Conservation (phyloP, 257 asterid genomes). For the Avicennia marina region DNA sequence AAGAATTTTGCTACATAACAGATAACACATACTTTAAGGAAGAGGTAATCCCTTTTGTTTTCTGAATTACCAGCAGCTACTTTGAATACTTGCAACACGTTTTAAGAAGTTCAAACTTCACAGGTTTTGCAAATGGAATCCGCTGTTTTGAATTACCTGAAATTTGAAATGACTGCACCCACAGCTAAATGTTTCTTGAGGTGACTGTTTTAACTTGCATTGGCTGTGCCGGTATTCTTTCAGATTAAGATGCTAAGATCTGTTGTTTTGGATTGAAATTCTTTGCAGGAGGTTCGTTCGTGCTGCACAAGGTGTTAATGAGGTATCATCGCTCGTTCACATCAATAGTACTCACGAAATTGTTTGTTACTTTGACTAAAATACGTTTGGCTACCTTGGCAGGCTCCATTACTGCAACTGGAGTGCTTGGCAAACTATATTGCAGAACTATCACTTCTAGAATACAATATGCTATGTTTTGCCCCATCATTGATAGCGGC, state of each 20-base stretch:
- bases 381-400: constrained; percentile 4
- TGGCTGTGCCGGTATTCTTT: neutral
- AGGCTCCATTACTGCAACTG: constrained; percentile 61
- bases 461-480: constrained; percentile 45
- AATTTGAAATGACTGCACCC: constrained; percentile 91
- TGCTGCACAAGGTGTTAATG: constrained; percentile 71
- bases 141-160: constrained; percentile 57
- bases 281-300: constrained; percentile 70
- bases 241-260: neutral
- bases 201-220: constrained; percentile 24
- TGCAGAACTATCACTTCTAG: constrained; percentile 49
- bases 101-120: constrained; percentile 6
- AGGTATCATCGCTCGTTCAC: constrained; percentile 35
- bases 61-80: neutral
- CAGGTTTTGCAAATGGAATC: constrained; percentile 89
- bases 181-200: constrained; percentile 77
- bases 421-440: constrained; percentile 60
- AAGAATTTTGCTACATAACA: constrained; percentile 86
- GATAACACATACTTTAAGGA: constrained; percentile 82
- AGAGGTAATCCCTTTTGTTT: constrained; percentile 37
- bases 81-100: neutral
- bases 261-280: constrained; percentile 1
- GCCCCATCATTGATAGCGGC: constrained; percentile 56
- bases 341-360: neutral
- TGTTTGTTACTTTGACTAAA: neutral